Evolutionary conservation across 2,329 filamentous ascomycete genomes (phyloP).

Genomic region (Lachnellula arida): DNA sequence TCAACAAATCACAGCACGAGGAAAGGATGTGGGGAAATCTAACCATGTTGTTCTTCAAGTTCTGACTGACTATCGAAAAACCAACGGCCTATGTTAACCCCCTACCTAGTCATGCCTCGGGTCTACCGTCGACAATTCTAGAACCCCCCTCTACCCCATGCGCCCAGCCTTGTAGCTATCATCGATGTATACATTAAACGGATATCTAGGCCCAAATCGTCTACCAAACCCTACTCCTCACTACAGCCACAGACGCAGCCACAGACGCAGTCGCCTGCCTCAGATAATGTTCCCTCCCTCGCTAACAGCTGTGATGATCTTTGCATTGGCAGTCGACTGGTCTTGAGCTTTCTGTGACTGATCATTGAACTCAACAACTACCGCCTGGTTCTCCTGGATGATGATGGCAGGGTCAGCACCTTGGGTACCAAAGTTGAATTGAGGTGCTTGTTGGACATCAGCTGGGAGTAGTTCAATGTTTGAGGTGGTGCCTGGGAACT

Average conservation of each 20-base stretch:
- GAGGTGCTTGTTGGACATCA: slow-evolving; percentile 10
- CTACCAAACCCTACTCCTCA: background rate
- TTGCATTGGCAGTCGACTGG: background rate
- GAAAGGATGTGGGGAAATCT: background rate
- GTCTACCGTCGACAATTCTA: slow-evolving; percentile 22
- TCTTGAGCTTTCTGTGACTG: background rate
- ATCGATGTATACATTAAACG: slow-evolving; percentile 18
- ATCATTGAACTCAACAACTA: slow-evolving; percentile 12
- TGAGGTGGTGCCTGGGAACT: slow-evolving; percentile 1
- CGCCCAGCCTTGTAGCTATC: slow-evolving; percentile 6
- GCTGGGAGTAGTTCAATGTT: slow-evolving; percentile 20
- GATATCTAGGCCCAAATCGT: background rate
- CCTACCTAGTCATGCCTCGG: slow-evolving; percentile 16
- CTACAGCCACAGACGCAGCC: background rate
- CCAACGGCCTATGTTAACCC: background rate
- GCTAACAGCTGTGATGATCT: background rate
- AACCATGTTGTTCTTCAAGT: slow-evolving; percentile 5
- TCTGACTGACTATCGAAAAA: background rate
- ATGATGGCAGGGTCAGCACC: slow-evolving; percentile 22
- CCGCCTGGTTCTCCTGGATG: slow-evolving; percentile 19
- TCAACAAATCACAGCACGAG: background rate
- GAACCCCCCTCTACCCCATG: slow-evolving; percentile 3
- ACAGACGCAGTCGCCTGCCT: too few species aligned
- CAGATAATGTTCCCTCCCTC: slow-evolving; percentile 3
- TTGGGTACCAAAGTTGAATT: slow-evolving; percentile 13